Conservation (phyloP, 257 asterid genomes). For the Solanum clarkiae region DNA sequence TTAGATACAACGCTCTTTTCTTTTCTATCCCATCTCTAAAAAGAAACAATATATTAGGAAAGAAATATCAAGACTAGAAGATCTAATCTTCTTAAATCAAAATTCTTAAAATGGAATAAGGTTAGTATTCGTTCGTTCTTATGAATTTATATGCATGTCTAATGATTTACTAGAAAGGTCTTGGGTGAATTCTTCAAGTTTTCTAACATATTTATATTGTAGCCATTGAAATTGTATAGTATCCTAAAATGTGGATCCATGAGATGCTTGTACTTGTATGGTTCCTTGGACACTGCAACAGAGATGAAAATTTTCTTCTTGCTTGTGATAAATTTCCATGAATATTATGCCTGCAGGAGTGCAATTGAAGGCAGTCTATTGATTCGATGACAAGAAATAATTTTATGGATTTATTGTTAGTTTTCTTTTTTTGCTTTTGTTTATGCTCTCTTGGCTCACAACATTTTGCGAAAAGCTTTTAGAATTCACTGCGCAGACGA, state of each 20-base stretch:
- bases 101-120: no score
- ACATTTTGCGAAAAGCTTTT: not conserved
- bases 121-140: no score
- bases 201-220: not conserved
- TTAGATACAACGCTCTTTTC: no score
- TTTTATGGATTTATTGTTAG: not conserved
- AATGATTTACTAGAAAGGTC: no score
- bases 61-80: no score
- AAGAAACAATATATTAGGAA: no score
- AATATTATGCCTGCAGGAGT: not conserved
- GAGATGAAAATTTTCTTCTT: not conserved
- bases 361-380: not conserved
- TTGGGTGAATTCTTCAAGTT: no score
- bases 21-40: no score
- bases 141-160: no score
- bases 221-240: not conserved
- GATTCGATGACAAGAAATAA: not conserved
- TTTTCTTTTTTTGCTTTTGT: not conserved
- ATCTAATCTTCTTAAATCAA: no score
- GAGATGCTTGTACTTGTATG: not conserved
- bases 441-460: not conserved
- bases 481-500: no score
- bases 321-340: not conserved
- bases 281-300: not conserved
- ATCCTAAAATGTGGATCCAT: not conserved